phyloP scores from a whole-genome alignment of 805 yeast genomes.

The Wickerhamomyces chaumierensis region DNA sequence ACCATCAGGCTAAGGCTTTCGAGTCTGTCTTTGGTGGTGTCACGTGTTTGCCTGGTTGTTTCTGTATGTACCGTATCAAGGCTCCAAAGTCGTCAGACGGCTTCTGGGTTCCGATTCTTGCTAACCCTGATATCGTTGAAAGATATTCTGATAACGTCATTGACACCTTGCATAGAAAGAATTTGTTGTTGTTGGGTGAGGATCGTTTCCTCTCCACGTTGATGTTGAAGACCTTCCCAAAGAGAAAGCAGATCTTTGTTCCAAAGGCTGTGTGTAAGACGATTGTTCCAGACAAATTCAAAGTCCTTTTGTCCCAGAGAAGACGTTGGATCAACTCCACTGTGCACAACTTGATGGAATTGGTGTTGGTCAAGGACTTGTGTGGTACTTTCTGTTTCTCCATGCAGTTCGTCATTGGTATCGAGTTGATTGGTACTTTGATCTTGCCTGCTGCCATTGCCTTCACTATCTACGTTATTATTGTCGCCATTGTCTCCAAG shows the following conservation, averaged over 20 bases:
- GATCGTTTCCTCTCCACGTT: conserved; percentile 78
- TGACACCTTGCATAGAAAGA: conserved; percentile 77
- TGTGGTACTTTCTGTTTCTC: conserved; percentile 94
- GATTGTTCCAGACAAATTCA: conserved; percentile 73
- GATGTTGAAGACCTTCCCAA: conserved; percentile 84
- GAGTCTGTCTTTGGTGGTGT: conserved; percentile 94
- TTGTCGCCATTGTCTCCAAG: conserved; percentile 53
- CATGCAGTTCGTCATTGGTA: conserved; percentile 82
- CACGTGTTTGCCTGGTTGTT: conserved; percentile 93
- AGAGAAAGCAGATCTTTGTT: conserved; percentile 75
- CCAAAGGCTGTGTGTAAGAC: conserved; percentile 91
- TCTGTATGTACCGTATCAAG: conserved; percentile 84
- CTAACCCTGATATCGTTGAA: conserved; percentile 90
- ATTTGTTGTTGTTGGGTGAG: conserved; percentile 77
- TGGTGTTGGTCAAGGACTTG: conserved; percentile 70
- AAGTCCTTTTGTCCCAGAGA: conserved; percentile 77
- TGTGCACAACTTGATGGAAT: conserved; percentile 83
- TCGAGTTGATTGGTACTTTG: conserved; percentile 79
- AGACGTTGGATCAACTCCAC: conserved; percentile 97
- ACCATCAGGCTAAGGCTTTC: conserved; percentile 89
- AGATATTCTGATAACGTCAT: conserved; percentile 80
- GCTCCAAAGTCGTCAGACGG: conserved; percentile 73
- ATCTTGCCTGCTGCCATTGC: conserved; percentile 83
- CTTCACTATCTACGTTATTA: conserved; percentile 70
- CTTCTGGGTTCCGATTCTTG: conserved; percentile 87